Evolutionary conservation across 257 asterid species (phyloP).

Genomic region (Nicotiana noctiflora): DNA sequence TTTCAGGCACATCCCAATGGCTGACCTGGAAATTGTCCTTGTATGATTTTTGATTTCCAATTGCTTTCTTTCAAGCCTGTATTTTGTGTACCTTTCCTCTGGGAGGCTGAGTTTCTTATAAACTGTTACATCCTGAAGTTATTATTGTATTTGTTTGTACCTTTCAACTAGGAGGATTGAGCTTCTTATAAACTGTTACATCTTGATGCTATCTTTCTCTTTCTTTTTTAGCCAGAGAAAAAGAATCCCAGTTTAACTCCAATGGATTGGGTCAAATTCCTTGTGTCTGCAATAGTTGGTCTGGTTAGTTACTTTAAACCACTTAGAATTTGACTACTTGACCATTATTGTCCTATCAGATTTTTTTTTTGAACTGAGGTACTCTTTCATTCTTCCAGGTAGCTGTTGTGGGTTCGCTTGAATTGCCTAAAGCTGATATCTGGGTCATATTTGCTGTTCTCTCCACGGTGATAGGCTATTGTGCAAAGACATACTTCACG

Average conservation of each 20-base stretch:
- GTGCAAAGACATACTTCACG: conserved; percentile 98
- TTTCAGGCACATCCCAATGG: conserved; percentile 96
- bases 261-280: conserved; percentile 97
- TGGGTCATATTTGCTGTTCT: conserved; percentile 93
- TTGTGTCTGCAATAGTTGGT: conserved; percentile 81
- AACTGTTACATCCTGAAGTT: not conserved
- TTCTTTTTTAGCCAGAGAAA: conserved; percentile 79
- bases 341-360: not conserved
- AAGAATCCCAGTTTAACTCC: conserved; percentile 92
- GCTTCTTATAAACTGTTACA: not conserved
- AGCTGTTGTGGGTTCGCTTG: conserved; percentile 93
- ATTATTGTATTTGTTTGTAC: not conserved
- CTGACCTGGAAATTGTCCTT: conserved; percentile 97
- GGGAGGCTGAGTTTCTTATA: not conserved
- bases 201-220: not conserved
- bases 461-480: conserved; percentile 91
- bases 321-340: conserved; percentile 4
- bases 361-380: conserved; percentile 3
- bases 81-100: not conserved
- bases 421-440: conserved; percentile 92
- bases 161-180: not conserved
- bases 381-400: conserved; percentile 49
- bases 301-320: conserved; percentile 59
- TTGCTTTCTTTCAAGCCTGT: not conserved
- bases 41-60: conserved; percentile 34